Percentiles rank a stretch among this genome's conserved stretches.
These are phyloP conservation scores for Exophiala aquamarina DNA, from an alignment of 2,329 filamentous ascomycete genomes.

Conservation along the genomic window DNA sequence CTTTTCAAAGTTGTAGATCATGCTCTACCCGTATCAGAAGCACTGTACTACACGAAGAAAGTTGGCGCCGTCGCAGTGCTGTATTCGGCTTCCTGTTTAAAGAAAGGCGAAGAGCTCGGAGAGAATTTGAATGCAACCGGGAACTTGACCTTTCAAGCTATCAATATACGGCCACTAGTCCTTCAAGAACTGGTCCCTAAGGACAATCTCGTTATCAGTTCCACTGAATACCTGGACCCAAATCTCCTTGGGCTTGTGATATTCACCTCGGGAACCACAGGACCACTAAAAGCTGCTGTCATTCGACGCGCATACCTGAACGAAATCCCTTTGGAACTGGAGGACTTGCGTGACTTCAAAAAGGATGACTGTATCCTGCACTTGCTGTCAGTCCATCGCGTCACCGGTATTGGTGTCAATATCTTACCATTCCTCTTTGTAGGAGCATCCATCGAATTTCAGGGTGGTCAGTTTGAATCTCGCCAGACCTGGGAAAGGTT, in stretches of 20 bases:
- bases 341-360: slow-evolving; percentile 24
- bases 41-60: too few relatives aligned
- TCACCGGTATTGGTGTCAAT: slow-evolving; percentile 25
- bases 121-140: too few relatives aligned
- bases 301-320: slow-evolving; percentile 20
- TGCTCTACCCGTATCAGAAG: too few relatives aligned
- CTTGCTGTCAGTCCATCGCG: slow-evolving; percentile 36
- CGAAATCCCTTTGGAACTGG: slow-evolving; percentile 20
- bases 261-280: slow-evolving; percentile 30
- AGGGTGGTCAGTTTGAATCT: slow-evolving; percentile 36
- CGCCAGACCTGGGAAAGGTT: slow-evolving; percentile 39
- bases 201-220: too few relatives aligned
- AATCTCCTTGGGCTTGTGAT: slow-evolving; percentile 32
- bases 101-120: too few relatives aligned
- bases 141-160: too few relatives aligned
- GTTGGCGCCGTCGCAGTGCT: too few relatives aligned
- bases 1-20: too few relatives aligned
- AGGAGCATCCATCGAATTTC: slow-evolving; percentile 43
- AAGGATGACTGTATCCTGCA: slow-evolving; percentile 35
- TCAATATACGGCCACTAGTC: too few relatives aligned
- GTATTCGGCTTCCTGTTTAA: too few relatives aligned
- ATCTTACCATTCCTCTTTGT: slow-evolving; percentile 38
- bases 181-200: too few relatives aligned
- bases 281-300: slow-evolving; percentile 26
- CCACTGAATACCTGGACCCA: too few relatives aligned